Base-by-base conservation (phyloP, 2,329 filamentous ascomycete genomes). In the Colletotrichum tabaci region DNA sequence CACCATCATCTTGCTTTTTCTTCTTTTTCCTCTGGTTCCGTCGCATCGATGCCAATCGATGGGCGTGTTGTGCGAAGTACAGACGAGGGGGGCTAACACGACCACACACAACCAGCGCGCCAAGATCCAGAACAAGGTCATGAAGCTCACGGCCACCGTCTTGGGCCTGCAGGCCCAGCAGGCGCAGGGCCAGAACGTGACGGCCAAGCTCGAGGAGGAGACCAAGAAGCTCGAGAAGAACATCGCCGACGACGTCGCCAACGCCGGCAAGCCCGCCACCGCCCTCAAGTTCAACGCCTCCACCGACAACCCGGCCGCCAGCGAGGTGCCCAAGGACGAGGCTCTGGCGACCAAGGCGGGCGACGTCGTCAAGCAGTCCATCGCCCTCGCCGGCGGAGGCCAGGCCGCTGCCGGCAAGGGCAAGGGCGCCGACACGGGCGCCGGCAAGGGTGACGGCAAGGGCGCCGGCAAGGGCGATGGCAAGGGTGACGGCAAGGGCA, bases 41-140 rank as follows among this genome's bases (percentile, higher is more conserved):
- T 42, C 16, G 26, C 18, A 16, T 40, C 47, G 15, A 18, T 0
- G 0, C 15, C 9, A 10, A 47, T 21, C 23, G 47, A 16, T 3
- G 4, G 12, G 16, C 13, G 7, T 9, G 15, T 16, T 18, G 8
- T 9, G 30, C 8, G 1, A 35, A 35, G 30, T 9, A 35, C 8
- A 35, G 30, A 35, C 30, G 2, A 35, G 0, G 30, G 30, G 30
- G 30, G 42, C 50, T 52, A 30, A 67, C 64, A 18, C 23, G 5
- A 4, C 2, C 16, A 10, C 4, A 40, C 30, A 4, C 16, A 42
- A 35, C 8, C 63, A 86, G 84, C 82, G 84, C 66, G 87, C 86
- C 76, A 89, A 89, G 81, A 89, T 85, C 70, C 88, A 88, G 84
- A 89, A 89, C 84, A 89, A 90, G 81, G 86, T 90, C 16, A 78